Conservation (phyloP, 2,329 filamentous ascomycete genomes). For the Colletotrichum cordylinicola region DNA sequence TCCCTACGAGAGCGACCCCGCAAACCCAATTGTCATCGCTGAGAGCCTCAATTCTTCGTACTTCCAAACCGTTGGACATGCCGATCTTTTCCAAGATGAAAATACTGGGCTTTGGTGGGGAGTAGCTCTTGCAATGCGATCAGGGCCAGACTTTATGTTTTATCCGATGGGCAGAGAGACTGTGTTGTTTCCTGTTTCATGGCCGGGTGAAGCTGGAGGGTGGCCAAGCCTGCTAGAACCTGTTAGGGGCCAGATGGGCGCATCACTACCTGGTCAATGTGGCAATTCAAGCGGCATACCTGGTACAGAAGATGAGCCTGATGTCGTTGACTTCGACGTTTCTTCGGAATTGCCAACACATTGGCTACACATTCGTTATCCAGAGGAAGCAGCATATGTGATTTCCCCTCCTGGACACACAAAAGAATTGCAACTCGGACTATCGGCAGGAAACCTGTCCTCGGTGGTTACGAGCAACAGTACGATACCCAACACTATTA, state of each 20-base stretch:
- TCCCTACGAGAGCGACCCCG: conserved; percentile 64
- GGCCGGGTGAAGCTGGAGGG: conserved; percentile 33
- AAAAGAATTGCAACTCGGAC: rapidly evolving
- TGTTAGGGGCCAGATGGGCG: not conserved
- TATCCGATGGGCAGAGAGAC: conserved; percentile 62
- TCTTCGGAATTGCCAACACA: not conserved
- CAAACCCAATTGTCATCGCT: conserved; percentile 61
- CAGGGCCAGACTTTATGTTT: conserved; percentile 49
- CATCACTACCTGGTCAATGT: not conserved
- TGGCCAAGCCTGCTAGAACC: conserved; percentile 35
- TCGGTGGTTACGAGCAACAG: not conserved
- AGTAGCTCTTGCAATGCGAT: conserved; percentile 57
- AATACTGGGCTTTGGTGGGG: conserved; percentile 56
- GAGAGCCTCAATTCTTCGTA: conserved; percentile 48
- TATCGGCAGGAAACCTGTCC: not conserved
- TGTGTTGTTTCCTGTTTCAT: conserved; percentile 42
- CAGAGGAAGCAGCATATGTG: not conserved
- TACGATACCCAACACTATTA: not conserved
- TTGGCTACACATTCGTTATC: not conserved
- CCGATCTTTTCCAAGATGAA: conserved; percentile 57
- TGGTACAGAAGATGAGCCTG: not conserved
- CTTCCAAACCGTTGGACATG: conserved; percentile 58
- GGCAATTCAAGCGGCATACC: not conserved
- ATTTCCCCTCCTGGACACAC: not conserved
- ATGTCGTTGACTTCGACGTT: not conserved